These are phyloP conservation scores for Nicotiana rustica DNA, from an alignment of 305 asterid genomes.

Conservation along the genomic window DNA sequence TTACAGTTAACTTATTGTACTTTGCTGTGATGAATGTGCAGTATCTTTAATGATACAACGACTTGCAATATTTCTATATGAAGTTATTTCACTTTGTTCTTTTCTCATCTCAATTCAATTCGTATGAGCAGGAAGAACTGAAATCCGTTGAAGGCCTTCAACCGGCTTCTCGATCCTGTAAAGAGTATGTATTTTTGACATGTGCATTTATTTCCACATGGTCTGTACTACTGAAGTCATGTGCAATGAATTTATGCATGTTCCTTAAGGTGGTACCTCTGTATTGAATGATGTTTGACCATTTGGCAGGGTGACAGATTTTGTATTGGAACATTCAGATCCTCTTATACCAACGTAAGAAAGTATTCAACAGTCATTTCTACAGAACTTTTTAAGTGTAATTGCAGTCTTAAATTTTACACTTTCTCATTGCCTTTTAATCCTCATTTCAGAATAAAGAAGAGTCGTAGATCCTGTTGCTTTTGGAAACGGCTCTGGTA, in stretches of 20 bases:
- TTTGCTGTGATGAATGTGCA: constrained; percentile 19
- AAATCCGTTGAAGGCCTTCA: constrained; percentile 71
- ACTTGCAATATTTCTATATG: neutral
- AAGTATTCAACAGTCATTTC: neutral
- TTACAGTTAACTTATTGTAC: neutral
- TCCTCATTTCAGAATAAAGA: constrained; percentile 54
- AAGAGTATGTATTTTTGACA: constrained; percentile 67
- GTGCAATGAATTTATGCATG: neutral
- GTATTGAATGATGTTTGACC: constrained; percentile 33
- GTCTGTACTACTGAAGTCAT: constrained; percentile 23
- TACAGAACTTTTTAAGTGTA: constrained; percentile 21
- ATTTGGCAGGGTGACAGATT: constrained; percentile 71
- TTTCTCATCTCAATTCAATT: constrained; percentile 26
- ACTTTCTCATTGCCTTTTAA: constrained; percentile 18
- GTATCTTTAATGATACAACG: neutral
- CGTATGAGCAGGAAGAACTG: constrained; percentile 75
- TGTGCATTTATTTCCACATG: constrained; percentile 7
- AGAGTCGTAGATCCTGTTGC: constrained; percentile 59
- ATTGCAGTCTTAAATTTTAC: constrained; percentile 29
- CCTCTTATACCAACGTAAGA: constrained; percentile 86
- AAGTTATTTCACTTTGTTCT: neutral
- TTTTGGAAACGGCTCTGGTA: constrained; percentile 94
- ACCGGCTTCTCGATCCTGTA: constrained; percentile 79
- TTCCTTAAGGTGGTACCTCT: neutral
- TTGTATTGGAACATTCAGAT: constrained; percentile 64